Evolutionary conservation across 805 yeast genomes (phyloP), one percentile per base, ranked within the genome.

Genomic region (Candida ascalaphidarum): DNA sequence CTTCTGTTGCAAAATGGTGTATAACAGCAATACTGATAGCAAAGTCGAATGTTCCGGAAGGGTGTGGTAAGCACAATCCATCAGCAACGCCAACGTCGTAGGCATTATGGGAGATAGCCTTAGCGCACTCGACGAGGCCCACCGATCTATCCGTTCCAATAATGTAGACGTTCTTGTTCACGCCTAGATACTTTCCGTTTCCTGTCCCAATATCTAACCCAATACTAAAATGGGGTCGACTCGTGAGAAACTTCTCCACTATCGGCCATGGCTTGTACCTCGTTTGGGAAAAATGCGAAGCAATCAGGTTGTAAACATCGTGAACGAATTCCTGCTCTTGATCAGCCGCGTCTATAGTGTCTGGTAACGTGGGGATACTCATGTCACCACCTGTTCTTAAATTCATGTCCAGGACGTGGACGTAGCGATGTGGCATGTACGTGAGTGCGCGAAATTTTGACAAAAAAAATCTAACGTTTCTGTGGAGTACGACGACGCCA

Each of bases 201-300:
- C 98, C 98, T 52, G 97, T 89, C 0, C 98, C 98, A 13, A 89
- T 84, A 56, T 92, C 98, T 17, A 86, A 64, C 1, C 98, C 98
- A 1, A 89, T 36, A 1, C 78, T 57, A 23, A 84, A 80, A 5
- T 58, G 56, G 0, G 48, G 34, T 41, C 72, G 70, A 1, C 52
- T 40, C 8, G 41, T 46, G 25, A 92, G 55, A 46, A 81, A 92
- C 34, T 65, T 52, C 28, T 82, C 83, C 15, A 92, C 98, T 13
- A 86, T 76, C 6, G 97, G 97, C 98, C 98, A 92, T 16, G 97
- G 96, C 60, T 82, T 89, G 57, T 88, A 92, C 26, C 98, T 56
- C 0, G 98, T 92, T 41, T 80, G 80, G 2, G 97, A 88, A 52
- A 92, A 92, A 51, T 92, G 98, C 7, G 77, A 42, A 0, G 98